Evolutionary conservation across 345 rosid species (phyloP).

Genomic region (Euphorbia pulcherrima): DNA sequence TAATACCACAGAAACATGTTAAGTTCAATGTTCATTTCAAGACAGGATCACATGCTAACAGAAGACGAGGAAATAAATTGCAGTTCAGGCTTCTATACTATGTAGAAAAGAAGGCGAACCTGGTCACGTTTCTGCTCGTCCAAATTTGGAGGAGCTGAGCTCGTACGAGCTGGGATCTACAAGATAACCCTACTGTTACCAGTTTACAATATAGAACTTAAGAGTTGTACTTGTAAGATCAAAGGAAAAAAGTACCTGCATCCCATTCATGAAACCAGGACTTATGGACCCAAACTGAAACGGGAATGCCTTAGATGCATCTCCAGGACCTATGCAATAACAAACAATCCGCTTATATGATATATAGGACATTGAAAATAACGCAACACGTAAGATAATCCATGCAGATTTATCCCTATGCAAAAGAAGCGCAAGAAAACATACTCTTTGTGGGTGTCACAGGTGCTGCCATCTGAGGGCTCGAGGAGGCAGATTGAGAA

Average conservation of each 20-base stretch:
- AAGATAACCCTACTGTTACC: constrained; percentile 16
- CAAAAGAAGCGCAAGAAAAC: neutral
- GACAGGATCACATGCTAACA: neutral
- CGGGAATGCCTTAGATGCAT: constrained; percentile 56
- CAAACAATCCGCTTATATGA: neutral
- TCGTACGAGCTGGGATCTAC: constrained; percentile 91
- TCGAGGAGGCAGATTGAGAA: constrained; percentile 65
- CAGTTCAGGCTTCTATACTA: neutral
- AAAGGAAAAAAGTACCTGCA: constrained; percentile 43
- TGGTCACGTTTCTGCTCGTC: constrained; percentile 95
- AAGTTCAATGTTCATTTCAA: neutral
- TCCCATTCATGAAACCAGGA: constrained; percentile 74
- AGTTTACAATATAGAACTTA: neutral
- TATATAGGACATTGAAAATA: constrained; percentile 1
- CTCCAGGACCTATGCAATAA: constrained; percentile 41
- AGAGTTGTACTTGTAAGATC: neutral
- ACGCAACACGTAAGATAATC: neutral
- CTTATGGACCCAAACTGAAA: constrained; percentile 87
- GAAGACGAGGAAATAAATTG: neutral
- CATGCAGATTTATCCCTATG: neutral
- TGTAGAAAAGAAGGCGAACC: constrained; percentile 32
- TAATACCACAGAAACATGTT: neutral
- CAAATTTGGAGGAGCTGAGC: constrained; percentile 95
- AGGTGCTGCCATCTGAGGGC: constrained; percentile 32
- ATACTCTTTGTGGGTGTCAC: constrained; percentile 57